A percentile compares a stretch with the other conserved stretches of the same genome.
phyloP scores from a whole-genome alignment of 305 asterid genomes.

The Caryopteris hybrid region DNA sequence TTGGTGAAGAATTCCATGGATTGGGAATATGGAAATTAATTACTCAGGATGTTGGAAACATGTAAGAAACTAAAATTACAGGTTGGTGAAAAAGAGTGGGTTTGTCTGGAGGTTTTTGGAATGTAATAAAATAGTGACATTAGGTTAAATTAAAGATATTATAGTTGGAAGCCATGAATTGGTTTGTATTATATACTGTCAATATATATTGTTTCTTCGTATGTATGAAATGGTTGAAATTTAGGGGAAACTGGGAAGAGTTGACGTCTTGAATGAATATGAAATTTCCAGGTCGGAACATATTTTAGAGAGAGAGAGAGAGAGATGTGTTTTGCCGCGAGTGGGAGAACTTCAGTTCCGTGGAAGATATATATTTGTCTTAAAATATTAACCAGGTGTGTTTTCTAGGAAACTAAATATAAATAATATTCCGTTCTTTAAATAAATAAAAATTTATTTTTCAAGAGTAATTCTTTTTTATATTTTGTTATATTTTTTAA shows the following conservation, averaged over 20 bases:
- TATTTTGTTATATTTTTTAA: too few relatives aligned
- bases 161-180: neutral
- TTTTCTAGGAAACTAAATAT: too few relatives aligned
- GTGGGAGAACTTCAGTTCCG: neutral
- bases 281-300: constrained; percentile 33
- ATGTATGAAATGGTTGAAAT: constrained; percentile 18
- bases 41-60: neutral
- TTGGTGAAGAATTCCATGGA: constrained; percentile 70
- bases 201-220: constrained; percentile 13
- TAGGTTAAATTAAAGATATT: neutral
- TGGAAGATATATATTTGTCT: neutral
- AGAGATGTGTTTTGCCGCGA: neutral
- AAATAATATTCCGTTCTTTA: too few relatives aligned
- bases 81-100: constrained; percentile 30
- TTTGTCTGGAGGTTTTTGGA: constrained; percentile 40
- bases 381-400: neutral
- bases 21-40: neutral
- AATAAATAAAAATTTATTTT: too few relatives aligned
- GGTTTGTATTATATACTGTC: neutral
- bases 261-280: constrained; percentile 12
- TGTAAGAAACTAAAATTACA: too few relatives aligned
- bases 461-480: too few relatives aligned
- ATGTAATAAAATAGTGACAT: neutral
- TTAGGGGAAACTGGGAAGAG: constrained; percentile 14
- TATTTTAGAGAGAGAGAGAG: neutral